Evolutionary conservation across 2,329 filamentous ascomycete genomes (phyloP), one percentile per base, ranked within the genome.

Genomic region (Fusarium drepaniforme): DNA sequence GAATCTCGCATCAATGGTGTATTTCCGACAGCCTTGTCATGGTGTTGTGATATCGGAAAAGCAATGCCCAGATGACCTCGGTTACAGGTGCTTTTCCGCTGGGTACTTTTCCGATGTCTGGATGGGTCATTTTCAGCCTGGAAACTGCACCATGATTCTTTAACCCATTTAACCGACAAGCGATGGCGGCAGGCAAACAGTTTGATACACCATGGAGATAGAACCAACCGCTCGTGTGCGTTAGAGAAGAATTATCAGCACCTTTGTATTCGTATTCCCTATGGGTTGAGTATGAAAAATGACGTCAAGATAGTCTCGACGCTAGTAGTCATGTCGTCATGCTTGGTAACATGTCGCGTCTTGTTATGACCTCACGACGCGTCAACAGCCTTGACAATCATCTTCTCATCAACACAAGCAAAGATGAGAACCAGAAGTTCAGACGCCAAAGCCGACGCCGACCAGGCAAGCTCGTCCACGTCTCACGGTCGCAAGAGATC

Each of bases 351-450:
- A 18, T 18, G 12, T 33, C 49, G 2, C 18, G 28, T 15, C 49
- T 8, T 15, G 23, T 23, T 28, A 28, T 59, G 57, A 28, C 23
- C 23, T 59, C 37, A 42, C 57, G 5, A 56, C 53, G n/a, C 57
- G 16, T 21, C 33, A 42, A 25, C 35, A 23, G 3, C 23, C 8
- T 5, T 18, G 8, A 15, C 33, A 37, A 3, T 18, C 60, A 3
- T 51, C 21, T 8, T 35, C 21, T 16, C 21, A 23, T 23, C 28
- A 60, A 21, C 15, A 16, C 3, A n/a, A 16, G 42, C 33, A 23
- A 71, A 61, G 2, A 61, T 74, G 60, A 68, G 16, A 23, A 74
- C 68, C 0, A 69, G 57, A 42, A 74, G 44, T 13, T 23, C 30
- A 38, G 44, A 38, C 12, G 15, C 44, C 23, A 56, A 72, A 11